These are phyloP conservation scores for Phaeotremella skinneri DNA, from an alignment of 768 basidiomycete species.

Conservation along the genomic window DNA sequence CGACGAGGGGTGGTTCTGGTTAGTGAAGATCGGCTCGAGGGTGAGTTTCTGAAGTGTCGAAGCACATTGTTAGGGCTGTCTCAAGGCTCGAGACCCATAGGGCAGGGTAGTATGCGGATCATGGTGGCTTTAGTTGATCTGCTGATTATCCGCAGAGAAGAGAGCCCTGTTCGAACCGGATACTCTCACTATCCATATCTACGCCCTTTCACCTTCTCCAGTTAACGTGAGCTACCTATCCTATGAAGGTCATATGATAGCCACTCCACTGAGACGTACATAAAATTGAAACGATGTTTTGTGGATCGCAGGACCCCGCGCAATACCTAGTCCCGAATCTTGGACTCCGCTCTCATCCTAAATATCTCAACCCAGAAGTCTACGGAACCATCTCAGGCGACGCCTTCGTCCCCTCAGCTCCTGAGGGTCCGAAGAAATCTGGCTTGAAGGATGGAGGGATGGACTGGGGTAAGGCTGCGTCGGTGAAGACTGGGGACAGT, in stretches of 20 bases:
- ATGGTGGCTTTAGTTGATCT: background rate
- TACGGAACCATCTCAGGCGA: conserved; percentile 43
- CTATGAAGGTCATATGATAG: background rate
- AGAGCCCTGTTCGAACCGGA: conserved; percentile 31
- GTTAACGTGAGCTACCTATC: conserved; percentile 28
- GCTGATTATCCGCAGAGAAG: conserved; percentile 22
- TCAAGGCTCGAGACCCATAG: too few species aligned
- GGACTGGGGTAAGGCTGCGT: conserved; percentile 19
- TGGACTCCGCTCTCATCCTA: conserved; percentile 20
- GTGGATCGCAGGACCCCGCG: conserved; percentile 34
- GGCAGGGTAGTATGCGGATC: too few species aligned
- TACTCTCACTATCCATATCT: conserved; percentile 34
- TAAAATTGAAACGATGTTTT: too few species aligned
- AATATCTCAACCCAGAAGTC: conserved; percentile 26
- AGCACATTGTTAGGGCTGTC: too few species aligned
- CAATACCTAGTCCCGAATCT: conserved; percentile 38
- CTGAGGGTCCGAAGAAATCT: conserved; percentile 8
- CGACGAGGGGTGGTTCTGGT: conserved; percentile 40
- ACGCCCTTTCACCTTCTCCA: conserved; percentile 33
- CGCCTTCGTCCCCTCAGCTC: conserved; percentile 13
- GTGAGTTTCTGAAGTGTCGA: conserved; percentile 14
- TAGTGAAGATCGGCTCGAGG: conserved; percentile 26
- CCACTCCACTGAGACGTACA: too few species aligned
- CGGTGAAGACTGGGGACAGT: background rate
- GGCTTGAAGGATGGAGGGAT: conserved; percentile 41